Evolutionary conservation across 257 asterid species (phyloP).

Genomic region (Solanum lycopersicoides): DNA sequence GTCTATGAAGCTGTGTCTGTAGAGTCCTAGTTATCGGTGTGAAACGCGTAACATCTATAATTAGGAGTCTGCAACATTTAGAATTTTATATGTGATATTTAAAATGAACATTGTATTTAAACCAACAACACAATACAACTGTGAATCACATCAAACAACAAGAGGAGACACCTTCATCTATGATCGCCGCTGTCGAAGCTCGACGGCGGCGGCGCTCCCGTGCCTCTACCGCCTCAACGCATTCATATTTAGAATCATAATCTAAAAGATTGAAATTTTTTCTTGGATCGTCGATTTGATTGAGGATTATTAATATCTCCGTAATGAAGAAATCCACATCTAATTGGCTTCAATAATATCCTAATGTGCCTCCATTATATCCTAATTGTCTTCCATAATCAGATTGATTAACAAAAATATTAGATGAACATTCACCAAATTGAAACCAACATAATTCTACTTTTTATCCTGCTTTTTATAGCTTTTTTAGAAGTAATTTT

Average conservation of each 20-base stretch:
- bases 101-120: no score
- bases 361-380: not conserved
- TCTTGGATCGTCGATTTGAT: not conserved
- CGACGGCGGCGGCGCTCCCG: not conserved
- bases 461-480: slow-evolving; percentile 5
- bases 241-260: not conserved
- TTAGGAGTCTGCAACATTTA: no score
- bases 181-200: accelerated
- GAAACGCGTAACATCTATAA: no score
- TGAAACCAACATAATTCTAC: slow-evolving; percentile 14
- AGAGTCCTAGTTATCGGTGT: no score
- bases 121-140: no score
- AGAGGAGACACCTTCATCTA: not conserved
- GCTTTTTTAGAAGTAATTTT: slow-evolving; percentile 3
- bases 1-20: no score
- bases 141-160: not conserved
- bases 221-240: not conserved
- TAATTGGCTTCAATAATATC: not conserved
- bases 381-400: not conserved
- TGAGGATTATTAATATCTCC: not conserved
- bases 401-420: not conserved
- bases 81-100: no score
- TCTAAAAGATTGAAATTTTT: not conserved
- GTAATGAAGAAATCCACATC: not conserved
- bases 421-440: slow-evolving; percentile 19